Conservation (phyloP, 176 grass and related monocot genomes). For the Rhynchospora tenuis region DNA sequence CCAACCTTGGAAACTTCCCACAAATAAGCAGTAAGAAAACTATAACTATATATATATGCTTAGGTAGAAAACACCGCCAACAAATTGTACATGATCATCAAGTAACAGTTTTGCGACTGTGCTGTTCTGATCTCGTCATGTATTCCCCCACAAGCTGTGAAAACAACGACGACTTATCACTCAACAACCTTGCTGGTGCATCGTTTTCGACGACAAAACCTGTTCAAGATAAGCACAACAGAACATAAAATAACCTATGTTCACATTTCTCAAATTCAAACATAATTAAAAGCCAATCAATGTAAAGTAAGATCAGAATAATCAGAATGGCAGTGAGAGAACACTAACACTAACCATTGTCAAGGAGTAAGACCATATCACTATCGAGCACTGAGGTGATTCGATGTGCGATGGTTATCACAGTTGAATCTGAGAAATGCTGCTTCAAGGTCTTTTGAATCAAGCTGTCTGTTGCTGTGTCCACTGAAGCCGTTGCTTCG, state of each 20-base stretch:
- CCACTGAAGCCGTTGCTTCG: constrained; percentile 70
- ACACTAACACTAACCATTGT: constrained; percentile 37
- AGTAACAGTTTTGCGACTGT: constrained; percentile 22
- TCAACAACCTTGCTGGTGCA: constrained; percentile 45
- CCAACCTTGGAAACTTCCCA: too few species aligned
- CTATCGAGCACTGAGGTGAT: constrained; percentile 77
- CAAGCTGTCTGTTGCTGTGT: constrained; percentile 63
- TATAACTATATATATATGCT: too few species aligned
- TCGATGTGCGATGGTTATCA: constrained; percentile 66
- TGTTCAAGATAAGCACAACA: not conserved
- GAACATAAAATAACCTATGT: not conserved
- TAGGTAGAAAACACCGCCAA: too few species aligned
- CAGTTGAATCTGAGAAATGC: constrained; percentile 56
- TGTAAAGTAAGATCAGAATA: not conserved
- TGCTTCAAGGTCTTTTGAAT: constrained; percentile 73
- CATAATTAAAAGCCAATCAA: too few species aligned
- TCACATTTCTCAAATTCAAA: not conserved
- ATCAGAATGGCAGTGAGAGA: not conserved
- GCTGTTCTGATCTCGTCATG: constrained; percentile 38
- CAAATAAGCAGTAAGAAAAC: too few species aligned
- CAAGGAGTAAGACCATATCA: constrained; percentile 69
- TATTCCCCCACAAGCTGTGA: constrained; percentile 71
- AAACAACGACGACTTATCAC: constrained; percentile 61
- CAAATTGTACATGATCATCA: too few species aligned
- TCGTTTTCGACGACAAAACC: constrained; percentile 57